Conservation (phyloP, 345 rosid species). For the Mercurialis annua region DNA sequence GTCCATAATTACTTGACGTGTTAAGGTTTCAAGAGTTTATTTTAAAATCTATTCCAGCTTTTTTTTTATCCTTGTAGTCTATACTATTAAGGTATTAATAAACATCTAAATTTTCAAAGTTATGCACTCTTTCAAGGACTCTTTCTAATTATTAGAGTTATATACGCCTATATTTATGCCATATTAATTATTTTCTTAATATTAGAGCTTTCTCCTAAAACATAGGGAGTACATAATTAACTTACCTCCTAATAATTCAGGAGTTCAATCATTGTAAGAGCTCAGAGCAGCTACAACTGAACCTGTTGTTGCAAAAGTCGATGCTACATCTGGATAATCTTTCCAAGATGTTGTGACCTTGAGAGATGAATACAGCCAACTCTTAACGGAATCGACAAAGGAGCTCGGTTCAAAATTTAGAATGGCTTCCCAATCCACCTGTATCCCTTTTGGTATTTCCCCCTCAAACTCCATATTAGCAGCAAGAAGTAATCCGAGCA, state of each 20-base stretch:
- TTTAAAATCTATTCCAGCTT: too few relatives aligned
- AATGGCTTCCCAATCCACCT: slow-evolving; percentile 96
- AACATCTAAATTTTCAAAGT: too few relatives aligned
- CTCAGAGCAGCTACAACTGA: slow-evolving; percentile 81
- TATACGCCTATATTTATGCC: too few relatives aligned
- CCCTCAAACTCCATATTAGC: slow-evolving; percentile 87
- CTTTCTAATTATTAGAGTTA: too few relatives aligned
- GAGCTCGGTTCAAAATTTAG: slow-evolving; percentile 57
- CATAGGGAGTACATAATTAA: slow-evolving; percentile 13
- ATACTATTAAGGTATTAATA: too few relatives aligned
- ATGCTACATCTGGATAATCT: slow-evolving; percentile 70
- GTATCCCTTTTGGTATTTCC: slow-evolving; percentile 64
- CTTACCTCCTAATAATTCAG: slow-evolving; percentile 28
- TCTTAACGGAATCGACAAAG: slow-evolving; percentile 58
- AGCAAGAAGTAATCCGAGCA: slow-evolving; percentile 79
- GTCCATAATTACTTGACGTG: too few relatives aligned
- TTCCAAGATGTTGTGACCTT: slow-evolving; percentile 71
- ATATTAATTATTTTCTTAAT: too few relatives aligned
- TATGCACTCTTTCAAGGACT: too few relatives aligned
- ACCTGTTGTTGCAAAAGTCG: slow-evolving; percentile 73
- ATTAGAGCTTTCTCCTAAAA: too few relatives aligned
- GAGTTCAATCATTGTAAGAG: slow-evolving; percentile 48
- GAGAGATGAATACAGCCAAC: slow-evolving; percentile 78
- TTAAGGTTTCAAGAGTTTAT: too few relatives aligned
- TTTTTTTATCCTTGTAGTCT: too few relatives aligned